phyloP scores from a whole-genome alignment of 2,329 filamentous ascomycete species.

The Xylariaceae sp. region DNA sequence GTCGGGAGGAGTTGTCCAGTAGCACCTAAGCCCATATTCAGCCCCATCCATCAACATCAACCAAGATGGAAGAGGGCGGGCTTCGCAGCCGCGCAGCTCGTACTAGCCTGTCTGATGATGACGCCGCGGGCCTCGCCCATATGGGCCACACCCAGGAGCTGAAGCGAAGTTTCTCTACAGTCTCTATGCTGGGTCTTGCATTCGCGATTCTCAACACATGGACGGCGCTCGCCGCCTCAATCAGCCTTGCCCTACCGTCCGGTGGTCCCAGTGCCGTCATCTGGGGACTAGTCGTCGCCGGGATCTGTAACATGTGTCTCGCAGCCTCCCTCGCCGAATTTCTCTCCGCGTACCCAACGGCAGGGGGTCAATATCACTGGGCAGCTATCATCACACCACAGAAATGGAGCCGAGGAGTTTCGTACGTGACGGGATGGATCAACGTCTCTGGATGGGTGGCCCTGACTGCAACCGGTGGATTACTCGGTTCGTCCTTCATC shows the following conservation, averaged over 20 bases:
- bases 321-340: conserved; percentile 70
- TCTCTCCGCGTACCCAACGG: conserved; percentile 60
- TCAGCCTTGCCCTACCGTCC: conserved; percentile 57
- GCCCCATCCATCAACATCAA: not conserved
- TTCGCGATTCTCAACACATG: conserved; percentile 49
- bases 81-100: conserved; percentile 4
- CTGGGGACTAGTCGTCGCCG: conserved; percentile 65
- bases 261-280: conserved; percentile 70
- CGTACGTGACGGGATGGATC: conserved; percentile 72
- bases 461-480: conserved; percentile 64
- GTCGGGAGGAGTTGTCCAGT: no score
- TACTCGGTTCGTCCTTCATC: conserved; percentile 66
- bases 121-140: conserved; percentile 40
- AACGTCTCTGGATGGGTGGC: conserved; percentile 71
- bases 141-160: conserved; percentile 50
- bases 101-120: conserved; percentile 14
- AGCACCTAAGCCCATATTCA: no score
- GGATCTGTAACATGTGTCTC: conserved; percentile 68
- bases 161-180: conserved; percentile 47
- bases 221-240: conserved; percentile 48
- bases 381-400: conserved; percentile 63
- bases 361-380: conserved; percentile 69
- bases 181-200: conserved; percentile 44
- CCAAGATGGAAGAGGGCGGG: conserved; percentile 11
- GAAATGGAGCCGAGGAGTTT: conserved; percentile 59